Evolutionary conservation across 805 yeast genomes (phyloP).

Genomic region (Clavispora santaluciae): DNA sequence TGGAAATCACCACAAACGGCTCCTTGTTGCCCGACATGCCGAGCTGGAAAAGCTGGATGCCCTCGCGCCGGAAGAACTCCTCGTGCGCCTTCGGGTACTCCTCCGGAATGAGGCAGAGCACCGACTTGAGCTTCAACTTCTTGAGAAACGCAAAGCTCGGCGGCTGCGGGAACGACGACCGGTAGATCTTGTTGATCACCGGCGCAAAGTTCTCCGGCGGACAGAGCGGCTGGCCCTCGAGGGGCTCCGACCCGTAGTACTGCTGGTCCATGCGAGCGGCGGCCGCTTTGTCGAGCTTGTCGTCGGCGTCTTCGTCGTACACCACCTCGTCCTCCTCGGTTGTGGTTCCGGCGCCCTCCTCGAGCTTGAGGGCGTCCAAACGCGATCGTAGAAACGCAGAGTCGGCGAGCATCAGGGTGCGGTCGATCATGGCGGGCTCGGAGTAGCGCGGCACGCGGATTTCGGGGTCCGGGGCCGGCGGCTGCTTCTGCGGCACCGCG

Average conservation of each 20-base stretch:
- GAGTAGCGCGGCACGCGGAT: slow-evolving; percentile 10
- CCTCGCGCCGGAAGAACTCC: slow-evolving; percentile 55
- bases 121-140: slow-evolving; percentile 60
- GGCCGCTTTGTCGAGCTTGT: slow-evolving; percentile 28
- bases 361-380: slow-evolving; percentile 22
- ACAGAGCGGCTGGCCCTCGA: slow-evolving; percentile 23
- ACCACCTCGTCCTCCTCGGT: slow-evolving; percentile 23
- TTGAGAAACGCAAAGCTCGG: slow-evolving; percentile 73
- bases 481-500: neutral
- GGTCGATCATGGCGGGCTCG: slow-evolving; percentile 3
- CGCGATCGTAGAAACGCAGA: slow-evolving; percentile 28
- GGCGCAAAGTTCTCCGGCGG: slow-evolving; percentile 93
- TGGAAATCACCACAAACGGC: slow-evolving; percentile 74
- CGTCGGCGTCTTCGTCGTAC: slow-evolving; percentile 40
- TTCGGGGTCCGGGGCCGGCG: neutral
- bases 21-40: slow-evolving; percentile 96
- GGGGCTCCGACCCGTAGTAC: neutral
- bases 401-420: neutral
- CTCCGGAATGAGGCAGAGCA: slow-evolving; percentile 85
- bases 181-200: slow-evolving; percentile 67
- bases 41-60: slow-evolving; percentile 72
- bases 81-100: slow-evolving; percentile 77
- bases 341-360: slow-evolving; percentile 23
- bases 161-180: slow-evolving; percentile 85
- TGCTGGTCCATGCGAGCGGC: slow-evolving; percentile 16